Percentiles rank a stretch among this genome's conserved stretches.
Conservation (phyloP, 331 rosid genomes). For the Phaseolus coccineus region DNA sequence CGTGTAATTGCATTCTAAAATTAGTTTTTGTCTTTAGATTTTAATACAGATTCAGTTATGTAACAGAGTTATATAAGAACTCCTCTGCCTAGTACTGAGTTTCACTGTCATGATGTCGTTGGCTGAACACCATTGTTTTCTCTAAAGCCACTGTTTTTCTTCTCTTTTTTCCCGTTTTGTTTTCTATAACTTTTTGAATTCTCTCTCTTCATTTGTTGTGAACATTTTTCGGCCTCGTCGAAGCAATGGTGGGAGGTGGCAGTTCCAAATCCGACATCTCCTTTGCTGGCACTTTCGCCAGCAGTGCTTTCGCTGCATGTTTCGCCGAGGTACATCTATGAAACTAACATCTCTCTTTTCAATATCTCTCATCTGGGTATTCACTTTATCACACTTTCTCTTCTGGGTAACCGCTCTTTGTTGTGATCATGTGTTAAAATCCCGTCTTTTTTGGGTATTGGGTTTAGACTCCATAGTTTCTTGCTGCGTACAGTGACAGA, state of each 20-base stretch:
- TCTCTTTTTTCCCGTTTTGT: neutral
- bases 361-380: constrained; percentile 16
- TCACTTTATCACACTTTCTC: neutral
- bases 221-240: neutral
- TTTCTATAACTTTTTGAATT: neutral
- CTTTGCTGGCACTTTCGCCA: constrained; percentile 66
- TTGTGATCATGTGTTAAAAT: constrained; percentile 14
- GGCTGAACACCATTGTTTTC: neutral
- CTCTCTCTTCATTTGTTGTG: neutral
- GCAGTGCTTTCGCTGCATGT: constrained; percentile 84
- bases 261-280: constrained; percentile 72
- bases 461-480: neutral
- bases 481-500: neutral
- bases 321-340: constrained; percentile 66
- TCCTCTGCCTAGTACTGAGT: neutral
- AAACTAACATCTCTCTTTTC: neutral
- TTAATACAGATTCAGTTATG: neutral
- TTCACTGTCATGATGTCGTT: neutral
- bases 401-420: neutral
- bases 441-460: neutral
- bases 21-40: neutral
- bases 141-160: neutral
- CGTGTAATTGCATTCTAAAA: too few relatives aligned
- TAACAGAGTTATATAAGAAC: neutral
- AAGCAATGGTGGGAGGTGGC: constrained; percentile 70